Evolutionary conservation across 768 basidiomycete genomes (phyloP), one percentile per base, ranked within the genome.

Genomic region (Termitomyces sp.): DNA sequence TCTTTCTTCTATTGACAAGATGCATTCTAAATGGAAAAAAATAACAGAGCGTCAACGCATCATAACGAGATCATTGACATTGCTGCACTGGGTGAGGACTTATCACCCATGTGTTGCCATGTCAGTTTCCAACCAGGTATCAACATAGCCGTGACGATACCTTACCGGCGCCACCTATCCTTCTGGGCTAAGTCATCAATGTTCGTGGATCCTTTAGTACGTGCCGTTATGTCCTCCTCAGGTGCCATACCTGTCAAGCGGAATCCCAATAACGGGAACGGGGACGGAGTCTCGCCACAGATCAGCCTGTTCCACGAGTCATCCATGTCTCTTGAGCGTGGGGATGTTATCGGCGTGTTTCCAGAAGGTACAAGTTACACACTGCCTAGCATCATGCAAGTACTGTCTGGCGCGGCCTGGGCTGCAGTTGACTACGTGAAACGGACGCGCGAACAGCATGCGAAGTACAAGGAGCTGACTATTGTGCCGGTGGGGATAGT

Each of bases 151-250:
- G 79, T 73, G 41, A 86, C 79, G 18, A 79, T 89, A 49, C 85
- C 87, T 4, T 72, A 86, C 63, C 74, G 77, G 36, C 78, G 84
- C 27, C 76, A 73, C 42, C 68, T 90, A 34, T 83, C 81, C 54
- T 83, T 78, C 67, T 83, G 88, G 86, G 85, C 86, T n/a, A 91
- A 89, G 65, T 81, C 85, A 27, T 79, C 75, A 0, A 72, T 90
- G 64, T 91, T 90, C 71, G 72, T 71, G 26, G 82, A 86, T 59
- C 84, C 83, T 0, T 62, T 85, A 1, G 63, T 75, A 1, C 74
- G 78, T 0, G 72, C 74, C 1, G 68, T 90, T 39, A 72, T 90
- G 32, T 71, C 75, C 4, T 83, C 85, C 46, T 81, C 84, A 0
- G 87, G 86, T 5, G 87, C 86, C 37, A 51, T 51, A 27, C 50